A percentile compares a stretch with the other conserved stretches of the same genome.
phyloP scores from a whole-genome alignment of 1,284 basidiomycete genomes.

The Singerocomus rubriflavus region DNA sequence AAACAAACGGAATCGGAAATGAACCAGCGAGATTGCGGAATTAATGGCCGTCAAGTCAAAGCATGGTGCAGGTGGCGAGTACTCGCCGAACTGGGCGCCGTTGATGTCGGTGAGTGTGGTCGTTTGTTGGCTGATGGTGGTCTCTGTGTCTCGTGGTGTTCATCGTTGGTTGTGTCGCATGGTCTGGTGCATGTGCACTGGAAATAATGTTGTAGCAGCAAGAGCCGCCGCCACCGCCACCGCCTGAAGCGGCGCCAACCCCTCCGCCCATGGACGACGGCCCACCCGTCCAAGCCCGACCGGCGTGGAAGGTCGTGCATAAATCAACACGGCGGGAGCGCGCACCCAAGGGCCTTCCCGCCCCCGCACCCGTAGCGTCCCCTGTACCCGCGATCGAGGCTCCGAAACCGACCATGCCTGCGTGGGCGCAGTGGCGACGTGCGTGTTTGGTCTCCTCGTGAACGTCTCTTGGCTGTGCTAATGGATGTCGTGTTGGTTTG shows the following conservation, averaged over 20 bases:
- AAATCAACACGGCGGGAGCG: conserved; percentile 53
- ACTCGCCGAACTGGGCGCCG: conserved; percentile 62
- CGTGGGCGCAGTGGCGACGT: conserved; percentile 80
- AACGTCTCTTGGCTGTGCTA: too few species aligned
- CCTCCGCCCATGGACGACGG: conserved; percentile 39
- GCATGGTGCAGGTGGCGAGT: conserved; percentile 67
- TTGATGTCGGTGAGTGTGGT: too few species aligned
- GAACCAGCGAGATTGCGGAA: conserved; percentile 67
- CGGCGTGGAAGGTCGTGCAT: conserved; percentile 69
- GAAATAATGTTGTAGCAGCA: too few species aligned
- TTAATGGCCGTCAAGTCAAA: conserved; percentile 74
- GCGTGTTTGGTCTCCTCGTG: conserved; percentile 28
- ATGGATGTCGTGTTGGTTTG: too few species aligned
- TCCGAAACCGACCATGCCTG: conserved; percentile 51
- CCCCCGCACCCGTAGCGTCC: conserved; percentile 36
- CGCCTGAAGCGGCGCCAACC: conserved; percentile 32
- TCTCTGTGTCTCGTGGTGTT: too few species aligned
- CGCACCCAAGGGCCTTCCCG: conserved; percentile 38
- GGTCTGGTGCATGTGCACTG: too few species aligned
- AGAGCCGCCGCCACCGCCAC: too few species aligned
- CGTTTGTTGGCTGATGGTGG: too few species aligned
- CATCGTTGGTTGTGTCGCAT: too few species aligned
- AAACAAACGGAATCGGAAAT: background rate
- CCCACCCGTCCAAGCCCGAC: conserved; percentile 47
- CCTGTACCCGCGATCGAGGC: conserved; percentile 44